Evolutionary conservation across 2,329 filamentous ascomycete species (phyloP).

Genomic region (Apiospora pterosperma): DNA sequence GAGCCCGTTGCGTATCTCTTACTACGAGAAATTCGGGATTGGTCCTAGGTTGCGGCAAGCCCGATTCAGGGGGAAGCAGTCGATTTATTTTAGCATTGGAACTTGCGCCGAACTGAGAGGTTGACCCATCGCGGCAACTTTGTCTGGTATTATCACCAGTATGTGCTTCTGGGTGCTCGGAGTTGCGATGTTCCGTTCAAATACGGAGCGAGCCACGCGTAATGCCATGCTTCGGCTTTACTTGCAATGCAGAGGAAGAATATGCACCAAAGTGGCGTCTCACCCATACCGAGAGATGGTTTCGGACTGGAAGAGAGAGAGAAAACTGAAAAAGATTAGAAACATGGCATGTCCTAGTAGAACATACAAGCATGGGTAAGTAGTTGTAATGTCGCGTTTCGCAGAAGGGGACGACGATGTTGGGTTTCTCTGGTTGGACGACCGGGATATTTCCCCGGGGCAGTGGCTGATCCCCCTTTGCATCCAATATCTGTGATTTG

Average conservation of each 20-base stretch:
- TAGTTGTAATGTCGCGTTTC: too few species aligned
- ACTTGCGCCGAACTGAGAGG: neutral
- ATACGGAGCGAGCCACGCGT: neutral
- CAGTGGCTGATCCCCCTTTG: neutral
- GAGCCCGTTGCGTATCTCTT: neutral
- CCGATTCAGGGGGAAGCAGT: neutral
- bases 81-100: neutral
- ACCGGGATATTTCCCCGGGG: neutral
- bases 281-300: neutral
- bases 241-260: neutral
- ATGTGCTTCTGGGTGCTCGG: neutral
- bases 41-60: neutral
- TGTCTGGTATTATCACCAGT: neutral
- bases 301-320: too few species aligned
- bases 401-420: too few species aligned
- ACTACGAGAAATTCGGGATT: neutral
- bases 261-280: neutral
- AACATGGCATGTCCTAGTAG: neutral
- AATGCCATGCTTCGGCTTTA: neutral
- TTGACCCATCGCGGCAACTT: neutral
- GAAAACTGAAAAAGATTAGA: neutral
- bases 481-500: neutral
- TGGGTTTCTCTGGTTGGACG: neutral
- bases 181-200: neutral
- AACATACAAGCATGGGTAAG: neutral